Base-by-base conservation (phyloP, 164 flowering plant species). In the Stephania yunnanensis region DNA sequence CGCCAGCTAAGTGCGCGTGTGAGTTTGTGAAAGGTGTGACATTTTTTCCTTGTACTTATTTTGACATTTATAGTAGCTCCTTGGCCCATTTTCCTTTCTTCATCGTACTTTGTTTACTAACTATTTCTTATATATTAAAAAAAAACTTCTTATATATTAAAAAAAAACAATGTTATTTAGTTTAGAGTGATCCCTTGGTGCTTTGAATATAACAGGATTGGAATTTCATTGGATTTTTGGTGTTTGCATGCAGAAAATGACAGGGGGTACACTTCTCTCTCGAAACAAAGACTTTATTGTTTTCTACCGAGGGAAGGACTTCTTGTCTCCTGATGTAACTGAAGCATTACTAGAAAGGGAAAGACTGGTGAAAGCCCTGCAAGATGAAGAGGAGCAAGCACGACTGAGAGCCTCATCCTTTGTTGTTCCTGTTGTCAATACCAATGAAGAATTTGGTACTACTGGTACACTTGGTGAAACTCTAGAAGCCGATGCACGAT, bases 241-340 rank as follows among this genome's bases (percentile, higher is more conserved):
- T 72, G 68, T 20, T 65, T 67, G 46, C 17, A 69, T 87, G 85
- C 89, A 96, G 99, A 89, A 80, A 84, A 81, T 96, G 84, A 96
- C 99, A 19, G 99, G 99, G 36, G 97, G 97, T 17, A 75, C 84
- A 55, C 85, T 96, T 77, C 90, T 96, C 55, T 87, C 95, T 5
- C 86, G 95, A 85, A 92, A 94, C 89, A 93, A 89, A 84, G 95
- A 96, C 79, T 94, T 85, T 82, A 80, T 96, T 72, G 97, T 96
- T 46, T 92, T 91, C 84, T 94, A 92, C 75, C 82, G 99, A 76
- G 99, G 98, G 69, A 96, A 94, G 78, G 76, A 89, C 80, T 96
- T 96, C 83, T 81, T 96, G 78, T 87, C 99, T 7, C 82, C 87
- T 25, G 95, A 87, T 15, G 91, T 94, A 66, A 83, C 98, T 31